Percentiles rank a stretch among this genome's conserved stretches.
Conservation (phyloP, 208 protist genomes). For the Naegleria lovaniensis region DNA sequence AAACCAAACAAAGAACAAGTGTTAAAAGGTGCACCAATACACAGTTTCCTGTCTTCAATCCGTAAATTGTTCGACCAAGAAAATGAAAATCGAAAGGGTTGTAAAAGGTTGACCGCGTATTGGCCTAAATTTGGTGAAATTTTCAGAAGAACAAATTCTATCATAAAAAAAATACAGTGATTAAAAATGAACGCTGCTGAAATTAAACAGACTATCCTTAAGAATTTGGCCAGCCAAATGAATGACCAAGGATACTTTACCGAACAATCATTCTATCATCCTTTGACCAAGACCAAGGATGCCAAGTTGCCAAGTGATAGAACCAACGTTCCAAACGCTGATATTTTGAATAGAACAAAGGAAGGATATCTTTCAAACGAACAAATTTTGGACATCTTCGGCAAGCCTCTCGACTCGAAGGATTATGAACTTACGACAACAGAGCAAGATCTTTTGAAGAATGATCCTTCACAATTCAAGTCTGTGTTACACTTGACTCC, state of each 20-base stretch:
- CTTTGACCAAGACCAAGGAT: conserved; percentile 9
- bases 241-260: background rate
- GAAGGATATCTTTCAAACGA: background rate
- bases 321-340: conserved; percentile 4
- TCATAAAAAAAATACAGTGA: background rate
- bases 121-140: background rate
- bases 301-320: background rate
- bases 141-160: background rate
- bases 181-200: background rate
- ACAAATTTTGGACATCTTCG: conserved; percentile 15
- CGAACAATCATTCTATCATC: background rate
- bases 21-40: too few species aligned
- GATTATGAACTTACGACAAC: background rate
- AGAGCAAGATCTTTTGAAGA: background rate
- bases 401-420: conserved; percentile 14
- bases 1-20: too few species aligned
- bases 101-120: background rate
- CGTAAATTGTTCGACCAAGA: too few species aligned
- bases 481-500: background rate
- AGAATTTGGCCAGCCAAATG: background rate
- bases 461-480: background rate
- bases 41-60: too few species aligned
- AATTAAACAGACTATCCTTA: background rate
- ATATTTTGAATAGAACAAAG: background rate
- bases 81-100: too few species aligned